These are phyloP conservation scores for Aspergillus sp. DNA, from an alignment of 2,329 filamentous ascomycete species.

Conservation along the genomic window DNA sequence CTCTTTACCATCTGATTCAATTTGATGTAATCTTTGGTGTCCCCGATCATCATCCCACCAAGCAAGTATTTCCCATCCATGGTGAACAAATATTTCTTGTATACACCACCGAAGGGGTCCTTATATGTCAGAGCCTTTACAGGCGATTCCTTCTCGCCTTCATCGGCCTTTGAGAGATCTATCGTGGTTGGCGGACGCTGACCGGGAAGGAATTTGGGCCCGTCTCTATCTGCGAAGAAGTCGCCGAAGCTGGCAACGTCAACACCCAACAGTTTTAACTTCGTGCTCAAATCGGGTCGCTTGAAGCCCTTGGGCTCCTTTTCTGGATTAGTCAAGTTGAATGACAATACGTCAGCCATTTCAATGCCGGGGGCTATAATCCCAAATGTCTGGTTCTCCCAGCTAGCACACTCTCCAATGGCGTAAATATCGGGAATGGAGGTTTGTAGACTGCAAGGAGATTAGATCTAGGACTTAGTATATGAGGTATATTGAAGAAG, in stretches of 20 bases:
- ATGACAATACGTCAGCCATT: constrained; percentile 88
- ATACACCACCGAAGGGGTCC: constrained; percentile 82
- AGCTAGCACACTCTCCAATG: constrained; percentile 88
- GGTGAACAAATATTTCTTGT: constrained; percentile 93
- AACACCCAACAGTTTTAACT: constrained; percentile 83
- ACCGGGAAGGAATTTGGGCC: constrained; percentile 71
- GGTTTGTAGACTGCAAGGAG: constrained; percentile 58
- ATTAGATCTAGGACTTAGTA: background rate
- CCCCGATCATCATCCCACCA: constrained; percentile 97
- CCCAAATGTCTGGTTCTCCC: constrained; percentile 82
- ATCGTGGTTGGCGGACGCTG: constrained; percentile 41
- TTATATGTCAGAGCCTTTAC: constrained; percentile 87
- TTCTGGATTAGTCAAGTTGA: constrained; percentile 80
- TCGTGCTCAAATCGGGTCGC: constrained; percentile 83
- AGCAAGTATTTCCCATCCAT: constrained; percentile 85
- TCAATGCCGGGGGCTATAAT: constrained; percentile 87
- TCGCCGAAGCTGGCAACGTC: constrained; percentile 93
- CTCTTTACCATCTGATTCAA: constrained; percentile 83
- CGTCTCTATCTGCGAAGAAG: constrained; percentile 86
- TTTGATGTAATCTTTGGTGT: constrained; percentile 87
- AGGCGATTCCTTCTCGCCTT: constrained; percentile 47
- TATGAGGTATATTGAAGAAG: background rate
- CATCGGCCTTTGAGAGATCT: constrained; percentile 44
- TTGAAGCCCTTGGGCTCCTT: constrained; percentile 72
- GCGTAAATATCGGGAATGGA: constrained; percentile 75